phyloP scores from a whole-genome alignment of 2,329 filamentous ascomycete species.

The Ilyonectria mors-panacis region DNA sequence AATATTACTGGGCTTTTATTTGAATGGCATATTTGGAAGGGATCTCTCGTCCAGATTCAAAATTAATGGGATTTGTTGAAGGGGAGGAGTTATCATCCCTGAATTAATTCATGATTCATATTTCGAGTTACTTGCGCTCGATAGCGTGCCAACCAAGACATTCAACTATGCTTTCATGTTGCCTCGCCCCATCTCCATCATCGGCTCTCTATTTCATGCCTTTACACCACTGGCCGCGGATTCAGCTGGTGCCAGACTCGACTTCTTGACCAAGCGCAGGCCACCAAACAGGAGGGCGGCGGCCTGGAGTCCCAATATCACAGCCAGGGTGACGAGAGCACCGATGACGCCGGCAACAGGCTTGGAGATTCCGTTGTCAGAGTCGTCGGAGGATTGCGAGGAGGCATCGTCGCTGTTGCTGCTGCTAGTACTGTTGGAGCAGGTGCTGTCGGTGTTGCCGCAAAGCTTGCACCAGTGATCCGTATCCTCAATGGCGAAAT shows the following conservation, averaged over 20 bases:
- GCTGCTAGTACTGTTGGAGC: constrained; percentile 54
- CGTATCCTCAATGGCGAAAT: constrained; percentile 77
- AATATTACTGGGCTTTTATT: neutral
- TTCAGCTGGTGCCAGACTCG: constrained; percentile 47
- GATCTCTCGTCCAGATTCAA: neutral
- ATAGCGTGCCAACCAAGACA: neutral
- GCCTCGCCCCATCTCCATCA: too few relatives aligned
- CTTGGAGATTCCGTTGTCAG: constrained; percentile 69
- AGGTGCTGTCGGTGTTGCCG: constrained; percentile 79
- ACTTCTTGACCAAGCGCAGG: constrained; percentile 65
- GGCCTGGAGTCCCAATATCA: constrained; percentile 63
- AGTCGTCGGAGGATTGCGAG: constrained; percentile 37
- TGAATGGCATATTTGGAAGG: neutral
- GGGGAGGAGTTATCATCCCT: neutral
- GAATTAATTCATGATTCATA: neutral
- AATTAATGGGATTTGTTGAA: neutral
- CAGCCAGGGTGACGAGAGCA: constrained; percentile 73
- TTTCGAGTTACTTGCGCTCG: neutral
- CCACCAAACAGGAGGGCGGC: constrained; percentile 61
- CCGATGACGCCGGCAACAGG: constrained; percentile 87
- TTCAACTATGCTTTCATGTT: neutral
- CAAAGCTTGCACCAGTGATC: constrained; percentile 82
- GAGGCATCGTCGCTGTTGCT: constrained; percentile 42
- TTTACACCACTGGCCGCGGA: constrained; percentile 39
- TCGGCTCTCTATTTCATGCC: constrained; percentile 30